Evolutionary conservation across 768 basidiomycete species (phyloP), one percentile per base, ranked within the genome.

Genomic region (Sarcodon sp.): DNA sequence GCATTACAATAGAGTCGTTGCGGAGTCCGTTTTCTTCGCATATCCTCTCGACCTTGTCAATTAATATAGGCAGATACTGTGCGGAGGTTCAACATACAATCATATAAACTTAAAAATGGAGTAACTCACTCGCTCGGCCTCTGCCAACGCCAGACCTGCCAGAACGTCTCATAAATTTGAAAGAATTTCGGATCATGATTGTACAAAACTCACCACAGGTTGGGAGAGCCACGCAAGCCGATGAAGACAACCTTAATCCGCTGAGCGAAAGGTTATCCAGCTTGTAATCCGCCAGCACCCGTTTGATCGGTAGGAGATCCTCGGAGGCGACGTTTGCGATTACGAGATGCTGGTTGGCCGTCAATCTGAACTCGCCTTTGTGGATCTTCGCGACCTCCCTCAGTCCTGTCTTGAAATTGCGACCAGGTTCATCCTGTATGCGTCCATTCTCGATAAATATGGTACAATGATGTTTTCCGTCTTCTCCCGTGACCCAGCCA

Each of bases 371-470:
- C 6, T 77, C 71, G 46, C 96, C 96, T 72, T 90, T 91, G 76
- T 94, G 92, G 6, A 91, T 67, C 66, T 86, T 83, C 43, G 96
- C 96, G 52, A 99, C 90, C 67, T 94, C 92, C 43, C 80, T 74
- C 48, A 99, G 68, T 33, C 87, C 93, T 5, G 86, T 80, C 75
- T 98, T 97, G 80, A 89, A 97, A 53, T 88, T 80, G 47, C 78
- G 76, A 16, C 76, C 87, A 10, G 90, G 83, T 63, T 92, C 90
- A 64, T 98, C 92, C 64, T 91, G 83, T n/a, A 99, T 77, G 16
- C 94, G 87, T 15, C 96, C 94, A 58, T 99, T 99, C 69, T 99
- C 96, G 62, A 99, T 86, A 65, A 92, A 98, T 63, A 85, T 70
- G 45, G 84, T 90, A 65, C 91, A 92, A 64, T 98, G 92, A 59